Evolutionary conservation across 78 protist species (phyloP), one percentile per base, ranked within the genome.

Genomic region (Pigoraptor vietnamica): DNA sequence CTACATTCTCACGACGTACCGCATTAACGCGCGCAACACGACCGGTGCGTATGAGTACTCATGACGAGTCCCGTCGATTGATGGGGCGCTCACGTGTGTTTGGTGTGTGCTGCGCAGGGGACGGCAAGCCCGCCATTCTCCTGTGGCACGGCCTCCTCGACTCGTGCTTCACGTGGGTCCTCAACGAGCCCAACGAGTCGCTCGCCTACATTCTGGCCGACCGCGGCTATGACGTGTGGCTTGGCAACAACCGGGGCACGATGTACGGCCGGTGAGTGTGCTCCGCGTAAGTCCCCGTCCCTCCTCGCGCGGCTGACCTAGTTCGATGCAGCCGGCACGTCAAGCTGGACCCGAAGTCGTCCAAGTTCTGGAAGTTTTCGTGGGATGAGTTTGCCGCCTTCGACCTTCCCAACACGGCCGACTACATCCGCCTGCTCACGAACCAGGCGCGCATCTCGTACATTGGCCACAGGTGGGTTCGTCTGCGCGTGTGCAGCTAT

Each of bases 221-320:
- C 82, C 90, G 35, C 14, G 96, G 96, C 2, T 96, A 92, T 38
- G 97, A 96, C 90, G 95, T 94, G 6, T 96, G 97, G 96, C 36
- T 96, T 84, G 95, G 95, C 29, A 96, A 96, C 93, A 79, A 40
- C 34, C 90, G 96, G 0, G 96, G 97, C 0, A 96, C 94, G 92
- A 19, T 25, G n/a, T 94, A 93, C 89, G 25, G 92, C 89, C 83
- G 36, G 90, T 84, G 86, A 90, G n/a, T n/a, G n/a, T n/a, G n/a
- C n/a, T n/a, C n/a, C n/a, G n/a, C n/a, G n/a, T n/a, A n/a, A n/a
- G n/a, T n/a, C n/a, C n/a, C n/a, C n/a, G n/a, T n/a, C n/a, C n/a
- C n/a, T n/a, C n/a, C n/a, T n/a, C n/a, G n/a, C n/a, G n/a, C n/a
- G n/a, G n/a, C n/a, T n/a, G n/a, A n/a, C n/a, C n/a, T n/a, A n/a